phyloP scores from a whole-genome alignment of 2,329 filamentous ascomycete genomes.

The Emergomyces orientalis region DNA sequence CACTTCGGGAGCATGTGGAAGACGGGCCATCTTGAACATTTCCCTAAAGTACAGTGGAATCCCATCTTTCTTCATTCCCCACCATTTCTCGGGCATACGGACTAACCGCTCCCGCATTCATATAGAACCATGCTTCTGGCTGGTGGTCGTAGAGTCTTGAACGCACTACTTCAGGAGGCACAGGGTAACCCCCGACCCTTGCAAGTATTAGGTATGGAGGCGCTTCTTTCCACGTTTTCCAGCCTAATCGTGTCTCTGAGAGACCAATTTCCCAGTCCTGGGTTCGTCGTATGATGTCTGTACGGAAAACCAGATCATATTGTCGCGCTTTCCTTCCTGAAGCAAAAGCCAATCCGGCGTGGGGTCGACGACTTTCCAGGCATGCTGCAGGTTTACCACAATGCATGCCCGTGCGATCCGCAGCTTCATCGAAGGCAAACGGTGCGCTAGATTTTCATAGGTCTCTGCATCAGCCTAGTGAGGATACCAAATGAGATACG shows the following conservation, averaged over 20 bases:
- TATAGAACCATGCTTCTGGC: neutral
- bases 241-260: neutral
- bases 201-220: neutral
- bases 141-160: neutral
- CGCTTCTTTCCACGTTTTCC: neutral
- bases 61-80: neutral
- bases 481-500: no score
- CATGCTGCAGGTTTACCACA: no score
- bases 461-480: neutral
- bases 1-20: no score
- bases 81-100: neutral
- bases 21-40: no score
- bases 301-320: no score
- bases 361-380: no score
- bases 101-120: neutral
- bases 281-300: neutral
- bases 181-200: neutral
- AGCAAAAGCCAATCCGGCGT: no score
- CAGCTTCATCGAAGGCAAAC: no score
- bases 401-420: neutral
- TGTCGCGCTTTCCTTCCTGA: no score
- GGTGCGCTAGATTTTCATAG: no score
- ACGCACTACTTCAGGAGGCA: neutral
- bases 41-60: no score
- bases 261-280: neutral